These are phyloP conservation scores for Talaromyces atroroseus DNA, from an alignment of 2,329 filamentous ascomycete genomes.

Conservation along the genomic window DNA sequence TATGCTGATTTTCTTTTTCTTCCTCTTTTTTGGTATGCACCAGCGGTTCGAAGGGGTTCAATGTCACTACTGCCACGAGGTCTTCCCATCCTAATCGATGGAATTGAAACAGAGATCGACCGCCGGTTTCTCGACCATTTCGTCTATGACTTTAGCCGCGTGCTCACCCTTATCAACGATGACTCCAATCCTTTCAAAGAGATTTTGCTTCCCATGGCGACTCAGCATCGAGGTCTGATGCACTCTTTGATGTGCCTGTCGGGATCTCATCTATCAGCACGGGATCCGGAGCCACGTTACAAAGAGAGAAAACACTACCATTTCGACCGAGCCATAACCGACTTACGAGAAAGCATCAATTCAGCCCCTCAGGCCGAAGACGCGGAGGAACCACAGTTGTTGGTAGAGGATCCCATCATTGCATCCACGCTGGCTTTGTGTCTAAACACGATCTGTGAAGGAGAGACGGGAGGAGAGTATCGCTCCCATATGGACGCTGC, in stretches of 20 bases:
- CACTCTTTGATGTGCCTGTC: slow-evolving; percentile 82
- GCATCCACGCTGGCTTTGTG: slow-evolving; percentile 57
- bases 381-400: slow-evolving; percentile 28
- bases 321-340: slow-evolving; percentile 40
- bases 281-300: slow-evolving; percentile 46
- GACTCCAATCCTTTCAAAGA: slow-evolving; percentile 80
- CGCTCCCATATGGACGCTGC: slow-evolving; percentile 74
- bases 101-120: slow-evolving; percentile 74
- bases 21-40: slow-evolving; percentile 10
- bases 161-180: slow-evolving; percentile 76
- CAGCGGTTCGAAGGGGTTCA: slow-evolving; percentile 28
- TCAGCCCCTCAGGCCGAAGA: slow-evolving; percentile 20
- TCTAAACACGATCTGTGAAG: slow-evolving; percentile 57
- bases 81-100: slow-evolving; percentile 63
- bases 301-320: slow-evolving; percentile 53
- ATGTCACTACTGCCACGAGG: slow-evolving; percentile 36
- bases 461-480: slow-evolving; percentile 63
- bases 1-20: slow-evolving; percentile 1
- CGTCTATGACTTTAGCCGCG: slow-evolving; percentile 68
- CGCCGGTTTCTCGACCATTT: slow-evolving; percentile 79
- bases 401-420: slow-evolving; percentile 55
- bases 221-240: slow-evolving; percentile 76
- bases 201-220: slow-evolving; percentile 74
- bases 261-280: slow-evolving; percentile 63
- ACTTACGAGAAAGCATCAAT: slow-evolving; percentile 37